phyloP scores from a whole-genome alignment of 2,329 filamentous ascomycete species.

The Ustilaginoidea virens region DNA sequence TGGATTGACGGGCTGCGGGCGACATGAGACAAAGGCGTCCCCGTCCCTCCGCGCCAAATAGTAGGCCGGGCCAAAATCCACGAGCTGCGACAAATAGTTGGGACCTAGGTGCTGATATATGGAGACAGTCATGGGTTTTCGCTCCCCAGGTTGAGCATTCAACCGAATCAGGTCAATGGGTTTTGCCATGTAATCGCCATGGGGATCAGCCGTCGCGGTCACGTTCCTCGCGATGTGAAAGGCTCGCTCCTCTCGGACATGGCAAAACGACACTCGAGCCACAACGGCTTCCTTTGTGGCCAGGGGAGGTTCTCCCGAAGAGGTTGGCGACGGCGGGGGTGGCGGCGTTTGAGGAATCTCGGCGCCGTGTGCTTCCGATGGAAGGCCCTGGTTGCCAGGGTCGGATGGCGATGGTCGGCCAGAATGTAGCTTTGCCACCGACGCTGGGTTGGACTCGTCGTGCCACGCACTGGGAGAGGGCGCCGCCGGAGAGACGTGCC shows the following conservation, averaged over 20 bases:
- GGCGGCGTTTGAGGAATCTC: constrained; percentile 14
- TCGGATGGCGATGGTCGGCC: constrained; percentile 29
- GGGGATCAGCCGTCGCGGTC: constrained; percentile 53
- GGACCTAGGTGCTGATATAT: constrained; percentile 67
- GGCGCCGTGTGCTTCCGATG: constrained; percentile 16
- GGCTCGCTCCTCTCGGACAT: constrained; percentile 70
- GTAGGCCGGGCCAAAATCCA: constrained; percentile 66
- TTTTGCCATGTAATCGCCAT: constrained; percentile 60
- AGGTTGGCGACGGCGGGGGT: constrained; percentile 10
- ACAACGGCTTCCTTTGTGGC: constrained; percentile 53
- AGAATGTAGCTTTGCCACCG: constrained; percentile 24
- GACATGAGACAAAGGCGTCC: constrained; percentile 31
- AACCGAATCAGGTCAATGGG: constrained; percentile 69
- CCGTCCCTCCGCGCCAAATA: constrained; percentile 40
- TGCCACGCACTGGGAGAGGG: constrained; percentile 31
- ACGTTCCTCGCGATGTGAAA: constrained; percentile 70
- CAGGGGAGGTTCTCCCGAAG: constrained; percentile 26
- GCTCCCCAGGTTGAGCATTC: constrained; percentile 50
- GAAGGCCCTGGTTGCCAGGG: constrained; percentile 9
- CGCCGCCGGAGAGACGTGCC: constrained; percentile 34
- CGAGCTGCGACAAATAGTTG: constrained; percentile 54
- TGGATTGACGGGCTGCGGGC: constrained; percentile 27
- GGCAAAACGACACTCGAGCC: constrained; percentile 69
- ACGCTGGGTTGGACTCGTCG: constrained; percentile 27
- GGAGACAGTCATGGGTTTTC: constrained; percentile 56